Conservation (phyloP, 2,329 filamentous ascomycete species). For the Penicillium sp. region DNA sequence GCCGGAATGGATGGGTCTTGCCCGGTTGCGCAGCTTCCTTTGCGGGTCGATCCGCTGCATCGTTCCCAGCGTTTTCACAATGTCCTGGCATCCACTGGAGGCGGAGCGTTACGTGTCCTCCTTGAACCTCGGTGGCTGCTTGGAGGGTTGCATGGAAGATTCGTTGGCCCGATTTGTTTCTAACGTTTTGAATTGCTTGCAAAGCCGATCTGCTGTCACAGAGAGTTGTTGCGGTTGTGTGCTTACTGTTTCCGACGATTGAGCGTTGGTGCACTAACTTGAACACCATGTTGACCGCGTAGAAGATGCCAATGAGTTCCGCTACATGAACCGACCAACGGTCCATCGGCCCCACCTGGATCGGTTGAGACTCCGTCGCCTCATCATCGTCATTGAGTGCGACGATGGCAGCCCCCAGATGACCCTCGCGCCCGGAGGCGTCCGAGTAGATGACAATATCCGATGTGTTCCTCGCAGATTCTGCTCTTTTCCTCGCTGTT, state of each 20-base stretch:
- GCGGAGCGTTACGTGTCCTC: not conserved
- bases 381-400: not conserved
- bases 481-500: not conserved
- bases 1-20: too few species aligned
- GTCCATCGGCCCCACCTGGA: not conserved
- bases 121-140: not conserved
- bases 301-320: not conserved
- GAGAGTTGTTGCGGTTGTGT: not conserved
- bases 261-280: not conserved
- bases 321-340: not conserved
- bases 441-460: not conserved
- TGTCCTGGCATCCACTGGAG: not conserved
- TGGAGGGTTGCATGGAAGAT: not conserved
- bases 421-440: not conserved
- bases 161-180: not conserved
- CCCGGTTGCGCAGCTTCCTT: conserved; percentile 2
- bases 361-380: not conserved
- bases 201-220: not conserved
- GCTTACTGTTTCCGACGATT: too few species aligned
- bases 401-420: not conserved
- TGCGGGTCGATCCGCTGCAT: conserved; percentile 12
- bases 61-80: conserved; percentile 3
- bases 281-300: not conserved
- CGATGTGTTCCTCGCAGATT: not conserved
- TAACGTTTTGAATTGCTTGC: not conserved